phyloP scores from a whole-genome alignment of 768 basidiomycete genomes.

The Pholiota microspora region DNA sequence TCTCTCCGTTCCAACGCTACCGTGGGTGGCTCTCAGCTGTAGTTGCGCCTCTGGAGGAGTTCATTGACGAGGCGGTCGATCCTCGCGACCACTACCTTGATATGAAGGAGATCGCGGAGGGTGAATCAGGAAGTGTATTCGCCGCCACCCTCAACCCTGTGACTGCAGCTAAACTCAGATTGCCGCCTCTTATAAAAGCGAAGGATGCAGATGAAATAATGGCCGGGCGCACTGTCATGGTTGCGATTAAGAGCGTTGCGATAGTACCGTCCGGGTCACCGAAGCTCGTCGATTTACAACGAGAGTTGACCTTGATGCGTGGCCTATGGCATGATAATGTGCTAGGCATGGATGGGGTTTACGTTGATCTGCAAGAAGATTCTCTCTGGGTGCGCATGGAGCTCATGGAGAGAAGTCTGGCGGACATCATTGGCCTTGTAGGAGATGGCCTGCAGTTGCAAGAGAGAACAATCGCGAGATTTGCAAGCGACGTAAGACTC shows the following conservation, averaged over 20 bases:
- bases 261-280: slow-evolving; percentile 55
- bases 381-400: slow-evolving; percentile 88
- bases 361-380: slow-evolving; percentile 63
- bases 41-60: slow-evolving; percentile 56
- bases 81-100: slow-evolving; percentile 65
- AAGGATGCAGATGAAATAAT: slow-evolving; percentile 34
- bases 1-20: slow-evolving; percentile 49
- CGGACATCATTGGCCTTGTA: slow-evolving; percentile 71
- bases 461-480: slow-evolving; percentile 70
- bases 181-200: slow-evolving; percentile 38
- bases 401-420: slow-evolving; percentile 84
- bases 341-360: slow-evolving; percentile 65
- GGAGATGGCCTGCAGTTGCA: slow-evolving; percentile 60
- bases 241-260: slow-evolving; percentile 76
- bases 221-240: slow-evolving; percentile 37
- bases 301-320: slow-evolving; percentile 60
- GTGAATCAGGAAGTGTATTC: slow-evolving; percentile 75
- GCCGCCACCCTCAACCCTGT: slow-evolving; percentile 37
- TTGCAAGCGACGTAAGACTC: slow-evolving; percentile 70
- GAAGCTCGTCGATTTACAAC: slow-evolving; percentile 62
- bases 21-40: slow-evolving; percentile 62
- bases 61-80: slow-evolving; percentile 61
- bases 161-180: slow-evolving; percentile 33
- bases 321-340: slow-evolving; percentile 60
- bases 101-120: slow-evolving; percentile 78